Conservation (phyloP, 306 rosid species). For the Canavalia gladiata region DNA sequence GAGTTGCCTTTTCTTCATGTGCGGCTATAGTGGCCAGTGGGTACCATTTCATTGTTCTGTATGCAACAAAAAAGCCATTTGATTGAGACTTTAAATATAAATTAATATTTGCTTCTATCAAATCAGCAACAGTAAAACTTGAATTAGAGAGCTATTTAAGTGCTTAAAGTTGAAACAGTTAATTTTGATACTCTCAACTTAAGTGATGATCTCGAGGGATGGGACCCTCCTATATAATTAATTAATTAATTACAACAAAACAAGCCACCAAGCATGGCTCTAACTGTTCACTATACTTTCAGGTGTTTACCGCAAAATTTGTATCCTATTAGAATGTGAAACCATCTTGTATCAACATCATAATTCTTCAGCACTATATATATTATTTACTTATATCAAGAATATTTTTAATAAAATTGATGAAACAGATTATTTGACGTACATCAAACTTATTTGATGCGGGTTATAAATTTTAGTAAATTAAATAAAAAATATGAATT, state of each 20-base stretch:
- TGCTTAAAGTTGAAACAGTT: slow-evolving; percentile 9
- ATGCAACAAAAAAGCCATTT: slow-evolving; percentile 19
- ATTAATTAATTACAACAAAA: background rate
- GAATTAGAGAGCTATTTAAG: background rate
- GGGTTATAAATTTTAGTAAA: too few species aligned
- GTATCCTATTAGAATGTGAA: slow-evolving; percentile 21
- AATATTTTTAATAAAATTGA: too few species aligned
- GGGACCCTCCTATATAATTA: slow-evolving; percentile 32
- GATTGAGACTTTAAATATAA: background rate
- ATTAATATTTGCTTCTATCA: slow-evolving; percentile 26
- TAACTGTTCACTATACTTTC: slow-evolving; percentile 16
- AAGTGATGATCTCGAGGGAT: slow-evolving; percentile 38
- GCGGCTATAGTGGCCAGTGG: slow-evolving; percentile 45
- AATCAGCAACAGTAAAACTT: slow-evolving; percentile 42
- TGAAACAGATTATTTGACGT: too few species aligned
- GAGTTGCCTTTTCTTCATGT: slow-evolving; percentile 46
- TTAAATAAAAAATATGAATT: too few species aligned
- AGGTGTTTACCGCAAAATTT: slow-evolving; percentile 40
- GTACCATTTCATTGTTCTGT: slow-evolving; percentile 41
- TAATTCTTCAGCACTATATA: background rate
- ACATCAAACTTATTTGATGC: too few species aligned
- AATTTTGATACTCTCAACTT: slow-evolving; percentile 25
- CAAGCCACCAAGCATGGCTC: slow-evolving; percentile 25
- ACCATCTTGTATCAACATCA: background rate
- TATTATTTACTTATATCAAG: background rate